Base-by-base conservation (phyloP, 495 filamentous ascomycete species). In the Talaromyces thailandensis region DNA sequence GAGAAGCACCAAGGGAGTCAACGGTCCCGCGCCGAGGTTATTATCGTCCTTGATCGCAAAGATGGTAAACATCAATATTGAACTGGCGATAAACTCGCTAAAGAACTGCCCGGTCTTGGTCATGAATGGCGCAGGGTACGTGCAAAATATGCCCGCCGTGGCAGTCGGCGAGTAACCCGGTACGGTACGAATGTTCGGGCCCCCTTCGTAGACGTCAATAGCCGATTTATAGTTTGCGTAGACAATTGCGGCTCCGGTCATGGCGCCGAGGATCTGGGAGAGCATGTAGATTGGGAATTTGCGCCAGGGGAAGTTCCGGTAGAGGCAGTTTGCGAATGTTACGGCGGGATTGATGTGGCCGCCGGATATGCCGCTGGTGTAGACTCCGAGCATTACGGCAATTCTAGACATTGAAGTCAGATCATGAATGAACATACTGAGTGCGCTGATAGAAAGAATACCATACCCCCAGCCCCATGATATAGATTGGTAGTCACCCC, bases 351-450 rank as follows among this genome's bases (percentile, higher is more conserved):
- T 88, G 65, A 89, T 75, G 66, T 87, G 84, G 3, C 77, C 82
- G 35, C 86, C 86, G 24, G 78, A 81, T 61, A 80, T 73, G 32
- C 82, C 82, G 55, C 80, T 82, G 9, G 79, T 77, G 64, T 88
- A 88, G 35, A 87, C 78, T n/a, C 84, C 86, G 1, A 89, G 74
- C 85, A 88, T 86, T 26, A 87, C 82, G 3, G 82, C 86, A 35
- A 80, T 68, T 55, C 75, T 76, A 57, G 16, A 18, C 3, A 14
- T 45, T 45, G 2, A 45, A 45, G 40, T 45, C 9, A 18, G n/a
- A 3, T 45, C 2, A 3, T 45, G 2, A 7, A 61, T 18, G 29
- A 59, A 28, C 7, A 37, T 18, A 25, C 11, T 14, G 28, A 16
- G 18, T n/a, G 24, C 29, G 12, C 23, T n/a, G 5, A 31, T 23